phyloP scores from a whole-genome alignment of 805 yeast genomes.

The Wickerhamiella galacta region DNA sequence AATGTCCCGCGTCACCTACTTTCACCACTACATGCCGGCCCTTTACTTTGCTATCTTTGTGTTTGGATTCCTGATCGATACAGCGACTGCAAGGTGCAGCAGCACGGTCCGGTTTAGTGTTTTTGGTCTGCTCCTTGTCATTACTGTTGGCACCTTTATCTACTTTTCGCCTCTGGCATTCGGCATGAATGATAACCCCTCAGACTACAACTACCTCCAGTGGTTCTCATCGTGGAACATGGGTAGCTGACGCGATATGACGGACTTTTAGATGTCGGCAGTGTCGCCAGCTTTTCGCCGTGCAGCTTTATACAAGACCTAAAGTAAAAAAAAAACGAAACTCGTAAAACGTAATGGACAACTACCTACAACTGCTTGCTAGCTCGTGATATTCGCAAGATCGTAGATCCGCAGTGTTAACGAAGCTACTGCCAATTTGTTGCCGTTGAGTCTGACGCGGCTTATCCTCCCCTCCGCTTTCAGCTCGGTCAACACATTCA shows the following conservation, averaged over 20 bases:
- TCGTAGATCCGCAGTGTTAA: conserved; percentile 2
- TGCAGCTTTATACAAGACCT: too few relatives aligned
- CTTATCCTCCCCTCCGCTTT: conserved; percentile 11
- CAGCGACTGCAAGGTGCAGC: conserved; percentile 22
- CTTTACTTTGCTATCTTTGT: conserved; percentile 82
- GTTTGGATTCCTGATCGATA: conserved; percentile 43
- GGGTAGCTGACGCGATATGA: conserved; percentile 3
- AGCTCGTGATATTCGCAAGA: too few relatives aligned
- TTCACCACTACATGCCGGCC: conserved; percentile 93
- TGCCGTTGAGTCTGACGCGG: conserved; percentile 5
- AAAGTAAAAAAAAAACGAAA: too few relatives aligned
- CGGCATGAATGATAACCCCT: conserved; percentile 54
- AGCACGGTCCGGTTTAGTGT: conserved; percentile 19
- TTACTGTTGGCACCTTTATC: conserved; percentile 41
- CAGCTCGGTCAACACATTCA: not conserved
- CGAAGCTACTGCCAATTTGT: conserved; percentile 7
- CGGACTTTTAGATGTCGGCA: too few relatives aligned
- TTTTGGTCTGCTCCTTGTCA: conserved; percentile 32
- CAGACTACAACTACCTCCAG: conserved; percentile 33
- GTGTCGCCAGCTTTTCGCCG: too few relatives aligned
- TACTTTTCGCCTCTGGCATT: conserved; percentile 52
- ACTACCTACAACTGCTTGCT: too few relatives aligned
- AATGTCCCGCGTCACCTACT: conserved; percentile 94
- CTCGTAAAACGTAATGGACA: too few relatives aligned
- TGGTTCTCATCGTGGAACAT: conserved; percentile 44